phyloP scores from a whole-genome alignment of 768 basidiomycete genomes.

The Suillus ampliporus region DNA sequence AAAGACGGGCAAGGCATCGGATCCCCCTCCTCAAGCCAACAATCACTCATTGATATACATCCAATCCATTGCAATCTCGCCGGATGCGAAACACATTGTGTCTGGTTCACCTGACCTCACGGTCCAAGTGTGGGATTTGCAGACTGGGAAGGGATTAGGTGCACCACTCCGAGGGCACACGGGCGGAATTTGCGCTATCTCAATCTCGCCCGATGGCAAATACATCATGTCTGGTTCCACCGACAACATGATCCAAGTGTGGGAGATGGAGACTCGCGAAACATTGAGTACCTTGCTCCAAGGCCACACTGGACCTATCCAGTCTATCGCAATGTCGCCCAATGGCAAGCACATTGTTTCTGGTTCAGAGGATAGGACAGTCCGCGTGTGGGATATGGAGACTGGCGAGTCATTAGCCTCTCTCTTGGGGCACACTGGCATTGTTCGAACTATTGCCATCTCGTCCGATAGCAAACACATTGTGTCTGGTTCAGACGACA shows the following conservation, averaged over 20 bases:
- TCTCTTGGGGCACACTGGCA: not conserved
- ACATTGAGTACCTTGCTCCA: not conserved
- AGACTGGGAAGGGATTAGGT: not conserved
- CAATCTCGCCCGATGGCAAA: conserved; percentile 14
- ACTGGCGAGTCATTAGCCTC: not conserved
- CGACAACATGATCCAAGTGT: conserved; percentile 16
- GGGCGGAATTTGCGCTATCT: not conserved
- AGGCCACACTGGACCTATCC: not conserved
- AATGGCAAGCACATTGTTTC: not conserved
- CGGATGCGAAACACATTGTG: conserved; percentile 14
- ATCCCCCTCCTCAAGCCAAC: not conserved
- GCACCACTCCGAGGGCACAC: conserved; percentile 4
- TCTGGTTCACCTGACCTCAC: conserved; percentile 8
- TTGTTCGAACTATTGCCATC: not conserved
- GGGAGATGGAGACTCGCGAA: conserved; percentile 13
- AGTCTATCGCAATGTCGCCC: conserved; percentile 2
- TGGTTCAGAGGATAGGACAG: not conserved
- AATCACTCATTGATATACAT: conserved; percentile 4
- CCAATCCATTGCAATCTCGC: conserved; percentile 22
- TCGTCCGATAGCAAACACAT: too few relatives aligned
- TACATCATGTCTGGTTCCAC: conserved; percentile 15
- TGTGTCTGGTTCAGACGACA: too few relatives aligned
- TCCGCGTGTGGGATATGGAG: conserved; percentile 17
- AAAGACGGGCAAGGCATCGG: conserved; percentile 2
- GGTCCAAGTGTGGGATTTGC: not conserved